phyloP scores from a whole-genome alignment of 176 grass and related monocot genomes.

The Ensete glaucum region DNA sequence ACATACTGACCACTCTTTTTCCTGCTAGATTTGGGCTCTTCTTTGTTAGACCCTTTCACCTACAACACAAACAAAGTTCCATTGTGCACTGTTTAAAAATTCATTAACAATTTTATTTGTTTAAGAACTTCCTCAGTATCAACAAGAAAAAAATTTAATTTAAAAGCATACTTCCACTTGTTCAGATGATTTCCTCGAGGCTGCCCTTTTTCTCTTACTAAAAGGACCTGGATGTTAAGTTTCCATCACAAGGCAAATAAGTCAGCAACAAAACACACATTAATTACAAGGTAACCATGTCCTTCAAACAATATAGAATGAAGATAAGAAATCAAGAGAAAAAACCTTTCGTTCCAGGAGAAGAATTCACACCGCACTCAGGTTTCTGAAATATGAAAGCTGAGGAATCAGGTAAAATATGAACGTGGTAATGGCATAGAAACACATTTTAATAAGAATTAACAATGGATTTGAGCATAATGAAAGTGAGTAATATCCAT shows the following conservation, averaged over 20 bases:
- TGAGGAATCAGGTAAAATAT: slow-evolving; percentile 2
- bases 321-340: background rate
- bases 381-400: slow-evolving; percentile 39
- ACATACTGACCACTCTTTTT: slow-evolving; percentile 54
- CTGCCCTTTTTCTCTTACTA: slow-evolving; percentile 35
- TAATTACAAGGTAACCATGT: background rate
- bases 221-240: slow-evolving; percentile 30
- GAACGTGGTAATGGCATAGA: background rate
- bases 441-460: background rate
- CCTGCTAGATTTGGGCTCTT: slow-evolving; percentile 16
- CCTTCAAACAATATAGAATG: background rate
- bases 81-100: background rate
- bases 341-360: slow-evolving; percentile 53
- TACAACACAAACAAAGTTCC: slow-evolving; percentile 13
- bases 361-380: slow-evolving; percentile 29
- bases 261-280: background rate
- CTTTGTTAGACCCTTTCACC: slow-evolving; percentile 26
- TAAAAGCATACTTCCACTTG: slow-evolving; percentile 13
- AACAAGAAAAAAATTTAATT: background rate
- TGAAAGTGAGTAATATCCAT: no score
- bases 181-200: slow-evolving; percentile 23
- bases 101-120: background rate
- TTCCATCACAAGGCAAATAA: slow-evolving; percentile 5
- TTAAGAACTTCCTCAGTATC: background rate
- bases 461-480: background rate